Conservation (phyloP, 2,329 filamentous ascomycete genomes). For the Verticillium klebahnii region DNA sequence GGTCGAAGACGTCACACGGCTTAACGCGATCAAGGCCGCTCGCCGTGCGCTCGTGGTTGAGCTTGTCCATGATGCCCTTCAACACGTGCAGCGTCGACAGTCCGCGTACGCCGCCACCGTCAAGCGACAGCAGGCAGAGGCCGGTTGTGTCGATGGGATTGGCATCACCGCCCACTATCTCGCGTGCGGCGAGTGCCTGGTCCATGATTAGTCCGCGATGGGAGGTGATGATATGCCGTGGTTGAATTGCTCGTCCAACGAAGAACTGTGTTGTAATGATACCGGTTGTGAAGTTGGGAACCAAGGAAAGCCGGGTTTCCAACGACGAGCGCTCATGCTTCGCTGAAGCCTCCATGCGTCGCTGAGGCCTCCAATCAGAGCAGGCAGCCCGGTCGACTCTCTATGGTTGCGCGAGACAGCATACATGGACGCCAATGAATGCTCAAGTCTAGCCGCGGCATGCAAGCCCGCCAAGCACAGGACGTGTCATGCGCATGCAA, state of each 20-base stretch:
- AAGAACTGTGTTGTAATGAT: background rate
- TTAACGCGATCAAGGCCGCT: slow-evolving; percentile 3
- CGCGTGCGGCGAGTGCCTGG: background rate
- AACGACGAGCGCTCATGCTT: too few relatives aligned
- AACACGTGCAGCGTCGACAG: slow-evolving; percentile 22
- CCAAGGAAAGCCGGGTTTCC: background rate
- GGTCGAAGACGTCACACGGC: slow-evolving; percentile 21
- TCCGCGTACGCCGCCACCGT: slow-evolving; percentile 25
- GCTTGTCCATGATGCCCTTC: slow-evolving; percentile 17
- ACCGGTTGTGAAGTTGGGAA: background rate
- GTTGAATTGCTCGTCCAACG: background rate
- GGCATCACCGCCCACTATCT: background rate
- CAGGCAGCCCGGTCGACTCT: too few relatives aligned
- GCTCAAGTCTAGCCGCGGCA: background rate
- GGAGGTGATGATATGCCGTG: background rate
- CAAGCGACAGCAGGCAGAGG: background rate
- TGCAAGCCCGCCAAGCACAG: background rate
- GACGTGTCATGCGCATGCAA: background rate
- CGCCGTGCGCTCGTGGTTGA: slow-evolving; percentile 4
- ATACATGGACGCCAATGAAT: background rate
- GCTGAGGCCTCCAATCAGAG: too few relatives aligned
- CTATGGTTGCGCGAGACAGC: background rate
- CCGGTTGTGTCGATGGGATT: background rate
- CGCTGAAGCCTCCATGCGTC: too few relatives aligned
- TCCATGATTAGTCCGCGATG: background rate